These are phyloP conservation scores for Basidiobolus meristosporus DNA, from an alignment of 371 early-diverging fungal species.

Conservation along the genomic window DNA sequence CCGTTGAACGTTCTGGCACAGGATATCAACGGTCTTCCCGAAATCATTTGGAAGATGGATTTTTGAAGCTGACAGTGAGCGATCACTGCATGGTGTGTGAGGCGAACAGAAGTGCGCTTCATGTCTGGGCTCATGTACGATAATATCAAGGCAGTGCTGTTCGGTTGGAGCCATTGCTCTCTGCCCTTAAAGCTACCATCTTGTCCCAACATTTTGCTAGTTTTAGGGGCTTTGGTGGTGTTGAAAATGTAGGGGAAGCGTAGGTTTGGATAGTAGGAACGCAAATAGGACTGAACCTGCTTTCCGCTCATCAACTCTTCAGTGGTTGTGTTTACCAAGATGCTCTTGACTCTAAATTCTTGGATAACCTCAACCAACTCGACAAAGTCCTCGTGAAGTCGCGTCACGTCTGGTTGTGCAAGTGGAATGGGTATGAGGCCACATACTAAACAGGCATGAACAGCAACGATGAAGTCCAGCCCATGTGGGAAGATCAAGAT, in stretches of 20 bases:
- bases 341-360: slow-evolving; percentile 26
- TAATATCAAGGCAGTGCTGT: slow-evolving; percentile 19
- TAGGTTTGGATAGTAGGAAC: not conserved
- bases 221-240: slow-evolving; percentile 1
- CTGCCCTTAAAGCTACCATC: not conserved
- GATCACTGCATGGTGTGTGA: slow-evolving; percentile 44
- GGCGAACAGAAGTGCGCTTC: slow-evolving; percentile 25
- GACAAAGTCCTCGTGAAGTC: slow-evolving; percentile 46
- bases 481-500: slow-evolving; percentile 49
- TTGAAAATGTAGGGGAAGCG: slow-evolving; percentile 9
- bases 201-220: slow-evolving; percentile 6
- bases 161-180: not conserved
- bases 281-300: slow-evolving; percentile 14
- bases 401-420: slow-evolving; percentile 33
- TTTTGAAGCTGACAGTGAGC: slow-evolving; percentile 62
- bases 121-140: slow-evolving; percentile 29
- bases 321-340: slow-evolving; percentile 36
- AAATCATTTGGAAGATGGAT: slow-evolving; percentile 51
- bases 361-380: slow-evolving; percentile 29
- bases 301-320: slow-evolving; percentile 43
- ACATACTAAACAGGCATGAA: slow-evolving; percentile 62
- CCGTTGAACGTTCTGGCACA: slow-evolving; percentile 47
- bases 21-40: slow-evolving; percentile 37
- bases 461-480: slow-evolving; percentile 44
- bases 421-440: slow-evolving; percentile 60